Percentiles rank a stretch among this genome's conserved stretches.
Evolutionary conservation across 257 asterid genomes (phyloP).

Genomic region (Paraleonurus japonicus): DNA sequence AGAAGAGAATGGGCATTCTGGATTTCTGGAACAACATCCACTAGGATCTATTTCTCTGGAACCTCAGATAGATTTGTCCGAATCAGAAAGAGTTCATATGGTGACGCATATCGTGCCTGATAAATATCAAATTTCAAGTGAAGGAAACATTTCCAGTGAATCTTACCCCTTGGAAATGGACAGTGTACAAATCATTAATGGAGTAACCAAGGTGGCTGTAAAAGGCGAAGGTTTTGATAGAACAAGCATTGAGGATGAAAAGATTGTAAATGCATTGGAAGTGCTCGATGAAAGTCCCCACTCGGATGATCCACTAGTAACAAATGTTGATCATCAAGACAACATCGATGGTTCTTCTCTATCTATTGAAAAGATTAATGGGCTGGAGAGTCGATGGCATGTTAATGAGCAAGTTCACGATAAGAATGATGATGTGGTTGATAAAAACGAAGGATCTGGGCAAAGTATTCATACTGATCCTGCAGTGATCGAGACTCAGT

Average conservation of each 20-base stretch:
- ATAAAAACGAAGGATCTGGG: slow-evolving; percentile 23
- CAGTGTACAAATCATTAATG: slow-evolving; percentile 23
- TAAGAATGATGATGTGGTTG: slow-evolving; percentile 21
- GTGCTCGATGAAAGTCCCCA: slow-evolving; percentile 16
- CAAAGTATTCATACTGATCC: slow-evolving; percentile 21
- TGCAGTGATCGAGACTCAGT: slow-evolving; percentile 22
- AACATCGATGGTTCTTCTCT: slow-evolving; percentile 21
- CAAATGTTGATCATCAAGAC: slow-evolving; percentile 25
- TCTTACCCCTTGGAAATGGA: slow-evolving; percentile 27
- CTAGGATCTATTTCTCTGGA: slow-evolving; percentile 66
- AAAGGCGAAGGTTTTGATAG: slow-evolving; percentile 28
- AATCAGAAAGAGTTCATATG: slow-evolving; percentile 31
- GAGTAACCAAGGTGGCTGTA: slow-evolving; percentile 18
- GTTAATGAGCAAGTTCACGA: slow-evolving; percentile 16
- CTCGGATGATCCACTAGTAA: slow-evolving; percentile 10
- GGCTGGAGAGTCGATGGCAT: slow-evolving; percentile 19
- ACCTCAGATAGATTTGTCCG: slow-evolving; percentile 38
- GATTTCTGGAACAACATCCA: slow-evolving; percentile 52
- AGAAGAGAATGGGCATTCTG: slow-evolving; percentile 43
- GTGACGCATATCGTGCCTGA: slow-evolving; percentile 12
- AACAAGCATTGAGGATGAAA: slow-evolving; percentile 25
- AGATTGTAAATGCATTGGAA: slow-evolving; percentile 29
- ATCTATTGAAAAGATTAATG: slow-evolving; percentile 22
- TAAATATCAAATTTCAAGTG: slow-evolving; percentile 27
- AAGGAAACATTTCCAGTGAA: slow-evolving; percentile 36